Percentiles rank a stretch among this genome's conserved stretches.
These are phyloP conservation scores for Globisporangium middletonii DNA, from an alignment of 352 stramenopile species.

Conservation along the genomic window DNA sequence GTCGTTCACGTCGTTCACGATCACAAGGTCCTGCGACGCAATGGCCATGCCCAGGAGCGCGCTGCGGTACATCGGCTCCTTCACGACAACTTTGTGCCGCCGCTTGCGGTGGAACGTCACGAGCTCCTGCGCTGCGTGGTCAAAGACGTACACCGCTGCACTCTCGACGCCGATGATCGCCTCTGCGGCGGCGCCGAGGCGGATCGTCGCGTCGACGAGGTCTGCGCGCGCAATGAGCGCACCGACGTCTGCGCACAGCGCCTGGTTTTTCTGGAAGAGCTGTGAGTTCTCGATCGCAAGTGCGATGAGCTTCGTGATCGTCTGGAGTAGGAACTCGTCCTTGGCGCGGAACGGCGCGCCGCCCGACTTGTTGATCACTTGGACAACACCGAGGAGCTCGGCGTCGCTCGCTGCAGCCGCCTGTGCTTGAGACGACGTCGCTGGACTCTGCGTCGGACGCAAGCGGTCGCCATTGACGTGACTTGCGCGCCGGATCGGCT, in stretches of 20 bases:
- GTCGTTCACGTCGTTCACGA: constrained; percentile 50
- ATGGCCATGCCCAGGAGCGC: constrained; percentile 54
- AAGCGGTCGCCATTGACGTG: background rate
- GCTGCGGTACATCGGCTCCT: constrained; percentile 38
- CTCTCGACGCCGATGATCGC: constrained; percentile 70
- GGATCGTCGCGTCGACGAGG: constrained; percentile 50
- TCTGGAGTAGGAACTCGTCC: constrained; percentile 70
- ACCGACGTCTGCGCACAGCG: constrained; percentile 54
- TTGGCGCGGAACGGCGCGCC: constrained; percentile 71
- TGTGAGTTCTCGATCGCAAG: constrained; percentile 79
- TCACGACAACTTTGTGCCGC: constrained; percentile 48
- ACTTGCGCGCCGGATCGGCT: constrained; percentile 13
- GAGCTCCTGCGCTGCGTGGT: constrained; percentile 36
- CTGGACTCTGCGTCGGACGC: background rate
- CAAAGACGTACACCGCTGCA: constrained; percentile 56
- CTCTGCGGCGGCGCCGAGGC: constrained; percentile 44
- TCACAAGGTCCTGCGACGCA: constrained; percentile 35
- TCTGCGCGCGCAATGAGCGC: constrained; percentile 58
- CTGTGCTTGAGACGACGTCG: background rate
- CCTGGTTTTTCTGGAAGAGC: constrained; percentile 75
- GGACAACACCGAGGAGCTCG: constrained; percentile 59
- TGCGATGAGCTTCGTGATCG: constrained; percentile 72
- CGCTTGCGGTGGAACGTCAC: constrained; percentile 71
- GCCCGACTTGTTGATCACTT: constrained; percentile 80
- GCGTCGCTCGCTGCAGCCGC: constrained; percentile 16